Evolutionary conservation across 1,284 basidiomycete genomes (phyloP), one percentile per base, ranked within the genome.

Genomic region (Ganoderma multipileum): DNA sequence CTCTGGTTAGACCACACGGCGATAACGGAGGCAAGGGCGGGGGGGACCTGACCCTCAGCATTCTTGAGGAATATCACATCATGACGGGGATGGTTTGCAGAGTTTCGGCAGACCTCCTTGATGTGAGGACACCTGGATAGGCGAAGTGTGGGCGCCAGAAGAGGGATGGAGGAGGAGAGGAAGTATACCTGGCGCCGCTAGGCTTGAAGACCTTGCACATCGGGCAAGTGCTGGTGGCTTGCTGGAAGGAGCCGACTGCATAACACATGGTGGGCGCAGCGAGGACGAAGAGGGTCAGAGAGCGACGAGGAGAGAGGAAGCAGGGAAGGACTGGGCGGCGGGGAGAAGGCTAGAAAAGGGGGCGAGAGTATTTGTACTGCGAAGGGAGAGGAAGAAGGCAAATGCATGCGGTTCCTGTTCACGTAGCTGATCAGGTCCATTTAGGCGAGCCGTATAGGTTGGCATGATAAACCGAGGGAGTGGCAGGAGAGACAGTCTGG

Each of bases 181-280:
- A 54, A 52, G 69, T 59, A 64, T 67, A 91, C 91, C 87, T 89
- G 71, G 86, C 75, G 75, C 77, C 80, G 68, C 80, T 90, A 78
- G 78, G 89, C 83, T 83, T 86, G 82, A 91, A 93, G 71, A 92
- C 89, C 82, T 88, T 91, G 86, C 92, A 94, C 91, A 94, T 93
- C 6, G 91, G 90, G 78, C 92, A 94, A 66, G 85, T 84, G 66
- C 84, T 85, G 52, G 86, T 86, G 33, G 87, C 85, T 78, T 90
- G 86, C 79, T 91, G 88, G 73, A 89, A 78, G 52, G 91, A 90
- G 76, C 89, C 89, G 71, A 88, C 83, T 67, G 84, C 83, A 79
- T 88, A 91, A 80, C 92, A 94, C 93, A 94, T 94, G 69, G 75
- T 76, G 80, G 72, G 72, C 73, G 71, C 71, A 66, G 63, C 68